Base-by-base conservation (phyloP, 1,284 basidiomycete species). In the Anthracocystis walkeri region DNA sequence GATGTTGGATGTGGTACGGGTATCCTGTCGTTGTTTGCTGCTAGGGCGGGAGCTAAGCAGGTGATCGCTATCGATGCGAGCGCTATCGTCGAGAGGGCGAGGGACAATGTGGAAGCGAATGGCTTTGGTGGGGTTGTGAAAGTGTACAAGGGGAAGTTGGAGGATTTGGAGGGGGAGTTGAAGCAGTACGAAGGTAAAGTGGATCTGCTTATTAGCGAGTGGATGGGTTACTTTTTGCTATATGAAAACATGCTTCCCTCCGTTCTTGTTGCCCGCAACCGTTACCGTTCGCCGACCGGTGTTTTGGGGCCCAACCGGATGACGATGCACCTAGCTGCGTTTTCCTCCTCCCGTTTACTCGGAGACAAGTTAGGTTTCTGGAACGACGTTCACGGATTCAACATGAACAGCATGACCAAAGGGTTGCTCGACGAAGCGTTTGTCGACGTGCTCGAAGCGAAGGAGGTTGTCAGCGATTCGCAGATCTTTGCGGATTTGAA, bases 181-280 rank as follows among this genome's bases (percentile, higher is more conserved):
- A 90, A 91, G 25, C 90, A 86, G 29, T 87, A 91, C 50, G 88
- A 90, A 16, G 82, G 79, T 4, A 89, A 93, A 54, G 95, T 98
- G 38, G 95, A 98, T 84, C 89, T 98, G 56, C 94, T 99, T 83
- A 88, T 98, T 54, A 95, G 93, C 31, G 96, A 99, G 86, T 99
- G 96, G 96, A 98, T 98, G 96, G 82, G 75, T 61, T 85, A 82
- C 72, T 84, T 81, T 45, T 74, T 85, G 25, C 88, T 97, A 23
- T 98, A 98, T 86, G 96, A 99, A 86, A 93, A 92, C 49, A 98
- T 98, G 96, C 89, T 98, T 25, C 95, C 97, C 85, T 97, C 94
- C 0, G 96, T 98, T 7, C 87, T 99, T 11, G 87, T 88, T 62
- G 95, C 95, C 0, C 89, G 95, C 25, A 93, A 97, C 84, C 89